Base-by-base conservation (phyloP, 768 basidiomycete genomes). In the Lyophyllum atratum region DNA sequence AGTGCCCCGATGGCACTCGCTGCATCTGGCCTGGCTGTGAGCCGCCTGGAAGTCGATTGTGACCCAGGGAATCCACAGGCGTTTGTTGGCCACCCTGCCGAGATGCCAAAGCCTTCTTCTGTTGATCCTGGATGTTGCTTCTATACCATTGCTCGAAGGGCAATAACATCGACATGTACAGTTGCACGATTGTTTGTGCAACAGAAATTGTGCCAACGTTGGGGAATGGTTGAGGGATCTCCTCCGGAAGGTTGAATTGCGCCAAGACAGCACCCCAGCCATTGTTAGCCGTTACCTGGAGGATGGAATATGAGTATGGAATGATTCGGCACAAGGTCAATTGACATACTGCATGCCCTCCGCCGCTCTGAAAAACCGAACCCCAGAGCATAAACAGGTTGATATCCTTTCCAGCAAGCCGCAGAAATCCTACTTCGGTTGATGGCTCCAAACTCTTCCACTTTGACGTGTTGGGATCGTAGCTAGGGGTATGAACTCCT, bases 371-470 rank as follows among this genome's bases (percentile, higher is more conserved):
- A 55, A 73, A 73, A 44, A 90, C 86, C 40, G 83, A 59, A 12
- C 76, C 77, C 85, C 87, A 93, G 10, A 93, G 72, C 65, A 80
- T 88, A 70, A 88, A 86, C n/a, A 93, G 69, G 67, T 90, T 87
- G 44, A 93, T 72, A 62, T 92, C 90, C 68, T 81, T 87, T 17
- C 88, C 89, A 2, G 85, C 87, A 19, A 93, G 66, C 47, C 84
- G 83, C 69, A 93, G 78, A 39, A 79, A 72, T 29, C 92, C 92
- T 11, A 79, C 62, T 59, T 89, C 88, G 54, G 75, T 66, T 11
- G 85, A 81, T 25, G 81, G 75, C 57, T 92, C 89, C 57, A 93
- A 73, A 51, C 74, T 72, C 65, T 84, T 83, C 86, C 87, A 93
- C 21, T 74, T 79, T 1, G 90, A 85, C 42, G 74, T 79, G 44